phyloP scores from a whole-genome alignment of 768 basidiomycete species.

The Clitopilus hobsonii region DNA sequence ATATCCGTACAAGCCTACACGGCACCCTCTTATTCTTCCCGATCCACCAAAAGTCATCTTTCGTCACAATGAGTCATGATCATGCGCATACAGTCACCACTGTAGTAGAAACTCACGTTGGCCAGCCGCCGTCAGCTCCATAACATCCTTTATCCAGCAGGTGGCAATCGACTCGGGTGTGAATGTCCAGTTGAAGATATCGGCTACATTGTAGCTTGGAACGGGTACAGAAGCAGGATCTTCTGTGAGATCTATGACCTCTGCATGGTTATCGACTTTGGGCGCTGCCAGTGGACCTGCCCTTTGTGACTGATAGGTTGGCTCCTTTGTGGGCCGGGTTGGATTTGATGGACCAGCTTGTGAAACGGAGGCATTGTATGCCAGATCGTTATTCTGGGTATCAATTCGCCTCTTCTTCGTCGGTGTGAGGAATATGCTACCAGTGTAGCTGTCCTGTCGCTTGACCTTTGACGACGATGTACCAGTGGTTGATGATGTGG shows the following conservation, averaged over 20 bases:
- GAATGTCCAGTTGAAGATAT: slow-evolving; percentile 53
- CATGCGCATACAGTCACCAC: background rate
- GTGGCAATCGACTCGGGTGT: slow-evolving; percentile 49
- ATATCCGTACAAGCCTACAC: slow-evolving; percentile 56
- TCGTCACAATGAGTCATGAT: too few relatives aligned
- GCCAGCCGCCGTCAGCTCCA: slow-evolving; percentile 33
- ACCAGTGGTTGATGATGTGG: background rate
- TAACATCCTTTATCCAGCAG: slow-evolving; percentile 52
- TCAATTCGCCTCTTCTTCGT: background rate
- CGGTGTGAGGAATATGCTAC: background rate
- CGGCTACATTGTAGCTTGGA: slow-evolving; percentile 12
- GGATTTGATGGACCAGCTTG: background rate
- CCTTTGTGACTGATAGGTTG: background rate
- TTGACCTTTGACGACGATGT: background rate
- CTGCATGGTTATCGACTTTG: background rate
- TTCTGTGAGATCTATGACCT: background rate
- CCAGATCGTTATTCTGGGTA: background rate
- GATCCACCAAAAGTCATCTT: slow-evolving; percentile 62
- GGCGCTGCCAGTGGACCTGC: background rate
- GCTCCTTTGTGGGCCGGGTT: background rate
- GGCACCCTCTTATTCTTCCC: slow-evolving; percentile 46
- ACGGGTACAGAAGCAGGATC: too few relatives aligned
- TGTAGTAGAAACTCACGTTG: slow-evolving; percentile 20
- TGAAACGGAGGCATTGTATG: background rate
- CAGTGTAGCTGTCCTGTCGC: background rate